Evolutionary conservation across 352 stramenopile species (phyloP), one percentile per base, ranked within the genome.

Genomic region (Pythium aquatile): DNA sequence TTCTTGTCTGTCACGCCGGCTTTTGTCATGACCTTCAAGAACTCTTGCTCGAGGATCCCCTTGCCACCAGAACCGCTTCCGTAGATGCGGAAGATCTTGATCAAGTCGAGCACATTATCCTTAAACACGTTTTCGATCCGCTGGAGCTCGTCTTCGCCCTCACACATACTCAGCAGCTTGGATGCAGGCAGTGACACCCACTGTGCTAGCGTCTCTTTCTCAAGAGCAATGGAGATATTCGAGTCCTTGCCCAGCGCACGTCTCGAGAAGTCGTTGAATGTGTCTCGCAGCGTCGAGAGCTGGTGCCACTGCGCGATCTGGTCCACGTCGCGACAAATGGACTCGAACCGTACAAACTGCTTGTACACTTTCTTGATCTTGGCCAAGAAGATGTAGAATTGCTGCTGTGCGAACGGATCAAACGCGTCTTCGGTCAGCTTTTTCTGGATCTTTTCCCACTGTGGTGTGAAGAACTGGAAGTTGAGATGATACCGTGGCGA

Each of bases 1-100:
- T 91, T 91, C 73, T 90, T 91, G 66, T 91, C 81, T 8, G 83
- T 90, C 47, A 91, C 72, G 8, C 85, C 81, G 0, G 79, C 78
- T 49, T 89, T 83, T 0, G 82, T 90, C 79, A 93, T 91, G 26
- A 93, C 72, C 63, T 93, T 91, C 32, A 91, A 77, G 53, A 93
- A 93, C 26, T 93, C 82, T 35, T 93, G 85, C 58, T 93, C 85
- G 8, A 89, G 54, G 57, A 93, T 88, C 5, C 77, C 78, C 55
- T 89, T 90, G 0, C 85, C 83, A 16, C 82, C 81, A 0, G 75
- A 76, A 1, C 75, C 81, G 39, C 79, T 88, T 40, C 82, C 81
- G 46, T 90, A 90, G 39, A 90, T 83, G 8, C 80, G 68, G 66
- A 91, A 93, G 11, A 93, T 88, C 58, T 91, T 89, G 65, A 90